Evolutionary conservation across 176 grass and related monocot species (phyloP), one percentile per base, ranked within the genome.

Genomic region (Carex scoparia): DNA sequence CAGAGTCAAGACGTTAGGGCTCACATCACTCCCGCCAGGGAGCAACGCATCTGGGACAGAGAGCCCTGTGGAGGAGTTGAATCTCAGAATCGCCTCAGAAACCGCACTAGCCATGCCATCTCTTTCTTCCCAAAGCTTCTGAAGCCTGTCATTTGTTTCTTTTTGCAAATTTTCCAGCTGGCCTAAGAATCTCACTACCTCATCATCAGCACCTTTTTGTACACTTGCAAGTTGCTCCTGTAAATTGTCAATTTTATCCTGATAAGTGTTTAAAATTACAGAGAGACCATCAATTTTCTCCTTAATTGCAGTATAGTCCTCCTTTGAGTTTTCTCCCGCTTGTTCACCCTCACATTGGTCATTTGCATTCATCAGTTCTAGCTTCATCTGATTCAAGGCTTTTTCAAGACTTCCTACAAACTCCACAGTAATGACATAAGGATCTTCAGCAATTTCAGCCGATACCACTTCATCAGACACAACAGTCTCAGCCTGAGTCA

Each of bases 91-190:
- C 63, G 88, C 85, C 84, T 89, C 83, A 66, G 57, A 58, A 30
- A 95, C 87, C 18, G 84, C 67, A 74, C 74, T 79, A 65, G 61
- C 74, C 57, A 93, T 82, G 84, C 85, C 88, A 28, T 65, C 59
- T 67, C 58, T 95, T 81, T 98, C 93, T 78, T 87, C 82, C 76
- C 86, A 78, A 83, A 93, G 83, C 84, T 84, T 66, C 27, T 81
- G 91, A 56, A 93, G 79, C 78, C 71, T 93, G 59, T 82, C 85
- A 86, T 71, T 68, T 60, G 69, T 23, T 77, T 93, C 89, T 19
- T 90, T 92, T 76, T 98, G 89, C 89, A 98, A 92, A 81, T 89
- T 30, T 81, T 93, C 91, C 64, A 85, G 61, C 87, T 91, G 89
- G 80, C 88, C 80, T 61, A 77, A 72, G 55, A 98, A 63, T 85